Base-by-base conservation (phyloP, 352 stramenopile species). In the Pseudoperonospora humuli region DNA sequence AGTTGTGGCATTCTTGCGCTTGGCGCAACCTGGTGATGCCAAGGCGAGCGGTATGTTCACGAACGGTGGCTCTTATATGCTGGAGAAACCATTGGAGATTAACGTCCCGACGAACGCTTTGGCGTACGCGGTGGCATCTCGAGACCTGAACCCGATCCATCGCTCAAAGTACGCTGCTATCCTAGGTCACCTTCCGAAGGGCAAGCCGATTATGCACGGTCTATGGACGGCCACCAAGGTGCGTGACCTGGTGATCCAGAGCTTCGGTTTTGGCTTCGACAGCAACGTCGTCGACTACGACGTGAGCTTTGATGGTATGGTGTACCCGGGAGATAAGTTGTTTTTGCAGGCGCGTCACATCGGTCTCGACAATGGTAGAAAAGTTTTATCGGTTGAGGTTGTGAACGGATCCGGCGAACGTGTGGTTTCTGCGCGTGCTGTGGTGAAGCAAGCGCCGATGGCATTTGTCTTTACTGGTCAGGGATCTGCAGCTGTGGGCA, bases 401-500 rank as follows among this genome's bases (percentile, higher is more conserved):
- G 79, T 85, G 25, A 91, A 91, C 27, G 53, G 53, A 5, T 56
- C 52, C 6, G 75, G 79, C n/a, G 80, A 89, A 33, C 68, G 77
- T 7, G 84, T 95, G 3, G 48, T 93, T 13, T 87, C 59, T 20
- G 81, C 72, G 0, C 74, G 67, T 13, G 70, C 84, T 28, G 55
- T 84, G 4, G 69, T 89, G 5, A 84, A 85, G 51, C 73, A 88
- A 44, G 44, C 67, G 1, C 52, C 61, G 5, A 85, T 79, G 39
- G 84, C 82, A 2, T 93, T 92, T 34, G 71, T 92, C 2, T 95
- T 95, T 43, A 95, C 82, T 15, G 84, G 82, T 5, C 84, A 95
- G 39, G 84, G 84, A 8, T 93, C 78, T 15, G 79, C 80, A 20
- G 64, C 75, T 10, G 66, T 88, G 3, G 80, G 80, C 14, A 93